These are phyloP conservation scores for Xylona heveae DNA, from an alignment of 495 filamentous ascomycete genomes.

Conservation along the genomic window DNA sequence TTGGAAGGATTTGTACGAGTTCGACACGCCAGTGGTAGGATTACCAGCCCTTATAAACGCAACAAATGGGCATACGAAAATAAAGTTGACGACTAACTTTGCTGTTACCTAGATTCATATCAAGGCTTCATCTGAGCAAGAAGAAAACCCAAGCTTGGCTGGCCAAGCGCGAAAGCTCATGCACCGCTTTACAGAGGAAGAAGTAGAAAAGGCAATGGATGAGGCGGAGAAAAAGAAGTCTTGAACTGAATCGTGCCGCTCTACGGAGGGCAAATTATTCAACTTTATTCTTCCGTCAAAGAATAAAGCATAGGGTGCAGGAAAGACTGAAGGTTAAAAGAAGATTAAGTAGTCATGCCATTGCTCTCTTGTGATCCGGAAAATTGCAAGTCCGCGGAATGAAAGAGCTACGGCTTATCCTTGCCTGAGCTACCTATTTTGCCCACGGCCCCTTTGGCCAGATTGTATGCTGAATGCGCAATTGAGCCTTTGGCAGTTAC, in stretches of 20 bases:
- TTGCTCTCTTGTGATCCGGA: slow-evolving; percentile 14
- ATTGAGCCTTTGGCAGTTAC: slow-evolving; percentile 14
- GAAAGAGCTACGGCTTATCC: not conserved
- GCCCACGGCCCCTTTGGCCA: slow-evolving; percentile 22
- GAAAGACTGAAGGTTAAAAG: slow-evolving; percentile 2
- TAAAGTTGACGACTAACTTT: slow-evolving; percentile 4
- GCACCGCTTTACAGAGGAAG: slow-evolving; percentile 53
- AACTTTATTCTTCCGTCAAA: too few relatives aligned
- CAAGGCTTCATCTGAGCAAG: slow-evolving; percentile 21
- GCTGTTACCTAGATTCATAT: slow-evolving; percentile 38
- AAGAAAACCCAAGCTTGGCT: slow-evolving; percentile 20
- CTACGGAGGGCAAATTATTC: too few relatives aligned
- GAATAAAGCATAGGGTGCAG: not conserved
- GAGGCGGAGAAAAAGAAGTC: slow-evolving; percentile 25
- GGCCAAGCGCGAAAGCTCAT: slow-evolving; percentile 56
- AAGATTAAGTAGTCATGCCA: not conserved
- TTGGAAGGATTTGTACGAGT: slow-evolving; percentile 74
- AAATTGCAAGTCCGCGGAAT: slow-evolving; percentile 5
- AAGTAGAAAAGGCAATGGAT: slow-evolving; percentile 53
- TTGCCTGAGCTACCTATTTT: slow-evolving; percentile 4
- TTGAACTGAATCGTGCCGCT: slow-evolving; percentile 7
- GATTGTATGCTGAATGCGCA: slow-evolving; percentile 17
- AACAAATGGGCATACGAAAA: not conserved
- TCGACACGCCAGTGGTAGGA: slow-evolving; percentile 68
- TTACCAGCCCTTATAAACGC: not conserved